Conservation (phyloP, 441 rosid species). For the Francoa sonchifolia region DNA sequence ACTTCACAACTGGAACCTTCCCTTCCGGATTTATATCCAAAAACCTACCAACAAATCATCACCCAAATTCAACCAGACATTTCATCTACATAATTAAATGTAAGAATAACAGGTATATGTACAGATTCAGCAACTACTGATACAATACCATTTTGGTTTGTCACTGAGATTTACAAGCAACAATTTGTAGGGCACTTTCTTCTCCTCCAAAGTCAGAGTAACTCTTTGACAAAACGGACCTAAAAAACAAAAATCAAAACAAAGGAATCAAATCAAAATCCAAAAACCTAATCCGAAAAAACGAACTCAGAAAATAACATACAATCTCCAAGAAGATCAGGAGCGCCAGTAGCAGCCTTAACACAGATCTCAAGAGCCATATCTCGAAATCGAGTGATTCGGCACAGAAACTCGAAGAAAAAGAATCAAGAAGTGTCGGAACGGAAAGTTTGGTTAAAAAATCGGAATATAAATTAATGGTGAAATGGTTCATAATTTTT, state of each 20-base stretch:
- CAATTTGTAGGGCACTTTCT: conserved; percentile 45
- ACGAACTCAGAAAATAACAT: too few species aligned
- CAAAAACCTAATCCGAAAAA: not conserved
- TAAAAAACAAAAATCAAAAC: conserved; percentile 14
- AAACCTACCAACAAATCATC: conserved; percentile 39
- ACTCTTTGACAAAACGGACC: conserved; percentile 73
- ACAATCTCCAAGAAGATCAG: conserved; percentile 74
- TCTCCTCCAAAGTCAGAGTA: conserved; percentile 74
- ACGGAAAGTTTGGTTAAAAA: too few species aligned
- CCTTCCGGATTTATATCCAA: conserved; percentile 71
- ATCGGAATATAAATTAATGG: too few species aligned
- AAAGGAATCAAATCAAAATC: too few species aligned
- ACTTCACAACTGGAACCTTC: conserved; percentile 62
- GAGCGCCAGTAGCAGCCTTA: conserved; percentile 75
- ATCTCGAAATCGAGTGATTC: too few species aligned
- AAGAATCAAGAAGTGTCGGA: too few species aligned
- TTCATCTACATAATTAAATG: not conserved
- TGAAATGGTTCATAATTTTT: too few species aligned
- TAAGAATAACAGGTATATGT: not conserved
- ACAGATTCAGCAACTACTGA: not conserved
- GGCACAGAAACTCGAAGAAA: too few species aligned
- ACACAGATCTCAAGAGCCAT: conserved; percentile 80
- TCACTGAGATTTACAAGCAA: conserved; percentile 44
- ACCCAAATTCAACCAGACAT: not conserved
- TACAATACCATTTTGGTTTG: conserved; percentile 77